Percentiles rank a stretch among this genome's conserved stretches.
Evolutionary conservation across 2,329 filamentous ascomycete genomes (phyloP).

Genomic region (Chrysoporthe puriensis): DNA sequence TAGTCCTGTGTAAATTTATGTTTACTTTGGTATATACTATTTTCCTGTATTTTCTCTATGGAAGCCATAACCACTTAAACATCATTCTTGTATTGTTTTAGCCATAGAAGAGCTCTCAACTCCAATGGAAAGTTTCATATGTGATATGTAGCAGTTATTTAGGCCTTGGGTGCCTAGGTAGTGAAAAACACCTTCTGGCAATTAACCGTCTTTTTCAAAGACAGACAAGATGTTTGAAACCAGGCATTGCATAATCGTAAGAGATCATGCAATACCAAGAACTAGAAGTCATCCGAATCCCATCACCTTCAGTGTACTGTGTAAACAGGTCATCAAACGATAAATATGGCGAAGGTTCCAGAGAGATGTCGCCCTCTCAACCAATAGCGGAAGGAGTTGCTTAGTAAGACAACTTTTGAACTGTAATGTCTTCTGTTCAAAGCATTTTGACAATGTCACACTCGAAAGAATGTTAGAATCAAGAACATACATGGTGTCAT

Average conservation of each 20-base stretch:
- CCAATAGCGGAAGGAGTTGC: constrained; percentile 22
- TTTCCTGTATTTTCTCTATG: not conserved
- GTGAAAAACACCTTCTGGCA: not conserved
- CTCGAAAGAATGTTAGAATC: not conserved
- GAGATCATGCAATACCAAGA: too few species aligned
- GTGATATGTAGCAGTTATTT: not conserved
- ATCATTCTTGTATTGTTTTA: not conserved
- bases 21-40: too few species aligned
- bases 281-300: not conserved
- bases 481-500: constrained; percentile 27
- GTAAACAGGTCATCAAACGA: not conserved
- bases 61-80: not conserved
- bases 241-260: not conserved
- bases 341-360: not conserved
- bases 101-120: not conserved
- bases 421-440: not conserved
- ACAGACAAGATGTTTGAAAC: not conserved
- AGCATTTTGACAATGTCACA: not conserved
- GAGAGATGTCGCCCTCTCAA: not conserved
- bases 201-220: not conserved
- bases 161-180: not conserved
- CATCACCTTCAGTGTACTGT: not conserved
- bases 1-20: too few species aligned
- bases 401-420: constrained; percentile 14
- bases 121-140: not conserved